Evolutionary conservation across 345 rosid genomes (phyloP).

Genomic region (Linum usitatissimum): DNA sequence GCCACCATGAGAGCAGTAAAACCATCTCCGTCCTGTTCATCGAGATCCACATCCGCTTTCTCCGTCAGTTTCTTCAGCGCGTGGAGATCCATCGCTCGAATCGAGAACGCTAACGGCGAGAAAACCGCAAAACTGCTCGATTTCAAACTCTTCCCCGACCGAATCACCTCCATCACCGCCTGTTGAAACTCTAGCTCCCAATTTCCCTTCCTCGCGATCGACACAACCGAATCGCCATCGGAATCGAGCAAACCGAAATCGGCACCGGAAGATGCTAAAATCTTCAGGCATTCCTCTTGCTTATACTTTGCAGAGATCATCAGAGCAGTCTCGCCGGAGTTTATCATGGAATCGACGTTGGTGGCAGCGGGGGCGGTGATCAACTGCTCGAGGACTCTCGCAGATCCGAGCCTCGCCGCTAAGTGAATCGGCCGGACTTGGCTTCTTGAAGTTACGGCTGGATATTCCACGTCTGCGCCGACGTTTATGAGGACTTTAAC

Average conservation of each 20-base stretch:
- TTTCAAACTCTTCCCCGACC: neutral
- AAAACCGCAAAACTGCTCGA: neutral
- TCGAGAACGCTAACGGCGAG: neutral
- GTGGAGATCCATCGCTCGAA: neutral
- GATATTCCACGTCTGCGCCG: constrained; percentile 1
- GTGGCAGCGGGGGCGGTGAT: neutral
- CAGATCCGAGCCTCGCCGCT: neutral
- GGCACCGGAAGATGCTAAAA: neutral
- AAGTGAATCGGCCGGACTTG: constrained; percentile 4
- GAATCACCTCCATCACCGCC: neutral
- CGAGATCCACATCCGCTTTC: constrained; percentile 1
- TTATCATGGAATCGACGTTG: constrained; percentile 1
- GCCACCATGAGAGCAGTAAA: constrained; percentile 3
- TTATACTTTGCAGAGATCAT: neutral
- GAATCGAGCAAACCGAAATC: constrained; percentile 4
- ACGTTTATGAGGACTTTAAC: neutral
- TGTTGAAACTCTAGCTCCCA: constrained; percentile 5
- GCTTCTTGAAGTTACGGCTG: constrained; percentile 1
- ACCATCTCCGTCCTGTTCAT: constrained; percentile 4
- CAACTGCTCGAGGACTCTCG: neutral
- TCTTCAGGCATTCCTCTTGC: constrained; percentile 2
- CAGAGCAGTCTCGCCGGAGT: neutral
- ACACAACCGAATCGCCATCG: neutral
- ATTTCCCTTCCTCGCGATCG: neutral
- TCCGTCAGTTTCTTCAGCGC: constrained; percentile 1